A percentile compares a stretch with the other conserved stretches of the same genome.
Conservation (phyloP, 2,329 filamentous ascomycete species). For the Thielaviopsis euricoi region DNA sequence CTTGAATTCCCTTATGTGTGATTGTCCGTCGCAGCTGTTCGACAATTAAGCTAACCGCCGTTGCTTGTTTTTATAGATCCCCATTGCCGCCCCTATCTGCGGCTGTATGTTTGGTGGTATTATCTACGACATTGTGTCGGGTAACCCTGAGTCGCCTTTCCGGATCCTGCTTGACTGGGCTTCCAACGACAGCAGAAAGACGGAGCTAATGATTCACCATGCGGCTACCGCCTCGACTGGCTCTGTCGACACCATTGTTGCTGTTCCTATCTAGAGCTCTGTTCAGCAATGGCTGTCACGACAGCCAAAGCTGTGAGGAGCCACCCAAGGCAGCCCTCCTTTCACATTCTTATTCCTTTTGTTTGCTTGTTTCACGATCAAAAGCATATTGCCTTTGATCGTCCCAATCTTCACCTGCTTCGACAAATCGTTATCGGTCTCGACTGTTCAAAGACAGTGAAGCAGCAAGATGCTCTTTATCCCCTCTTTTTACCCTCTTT, state of each 20-base stretch:
- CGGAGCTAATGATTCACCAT: constrained; percentile 5
- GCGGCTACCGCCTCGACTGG: constrained; percentile 3
- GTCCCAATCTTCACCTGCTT: too few relatives aligned
- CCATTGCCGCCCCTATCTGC: constrained; percentile 54
- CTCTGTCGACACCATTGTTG: constrained; percentile 10
- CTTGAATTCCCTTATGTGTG: not conserved
- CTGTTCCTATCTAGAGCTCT: not conserved
- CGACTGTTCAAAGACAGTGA: too few relatives aligned
- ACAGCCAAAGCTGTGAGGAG: not conserved
- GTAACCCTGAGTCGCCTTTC: constrained; percentile 52
- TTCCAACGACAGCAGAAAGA: constrained; percentile 8
- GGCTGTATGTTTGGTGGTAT: constrained; percentile 48
- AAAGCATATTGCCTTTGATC: not conserved
- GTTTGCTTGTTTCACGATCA: not conserved
- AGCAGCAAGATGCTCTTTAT: too few relatives aligned
- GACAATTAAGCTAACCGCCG: constrained; percentile 1
- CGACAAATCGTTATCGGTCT: too few relatives aligned
- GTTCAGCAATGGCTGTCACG: not conserved
- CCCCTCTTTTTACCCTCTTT: not conserved
- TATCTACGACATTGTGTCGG: constrained; percentile 52
- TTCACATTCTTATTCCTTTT: not conserved
- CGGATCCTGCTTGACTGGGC: constrained; percentile 32
- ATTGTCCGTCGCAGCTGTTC: not conserved
- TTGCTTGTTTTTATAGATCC: constrained; percentile 26
- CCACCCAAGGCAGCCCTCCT: too few relatives aligned